Conservation (phyloP, 2,329 filamentous ascomycete species). For the Elsinoe batatas region DNA sequence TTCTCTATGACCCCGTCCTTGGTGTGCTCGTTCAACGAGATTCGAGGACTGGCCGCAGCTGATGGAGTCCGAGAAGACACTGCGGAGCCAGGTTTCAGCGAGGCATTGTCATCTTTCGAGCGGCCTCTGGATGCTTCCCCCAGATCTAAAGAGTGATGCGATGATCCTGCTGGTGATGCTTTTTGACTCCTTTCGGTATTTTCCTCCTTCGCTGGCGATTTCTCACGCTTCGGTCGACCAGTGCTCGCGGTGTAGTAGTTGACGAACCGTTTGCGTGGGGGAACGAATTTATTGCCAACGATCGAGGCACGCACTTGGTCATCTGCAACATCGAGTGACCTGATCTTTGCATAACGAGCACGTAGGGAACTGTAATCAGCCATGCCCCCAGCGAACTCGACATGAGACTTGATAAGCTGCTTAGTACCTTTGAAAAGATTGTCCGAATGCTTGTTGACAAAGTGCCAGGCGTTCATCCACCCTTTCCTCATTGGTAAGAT, state of each 20-base stretch:
- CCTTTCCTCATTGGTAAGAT: constrained; percentile 59
- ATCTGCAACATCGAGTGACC: constrained; percentile 61
- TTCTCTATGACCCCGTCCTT: constrained; percentile 28
- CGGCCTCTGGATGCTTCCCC: neutral
- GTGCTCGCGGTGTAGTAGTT: constrained; percentile 89
- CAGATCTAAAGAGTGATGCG: neutral
- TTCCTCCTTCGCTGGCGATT: constrained; percentile 33
- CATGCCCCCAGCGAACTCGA: constrained; percentile 74
- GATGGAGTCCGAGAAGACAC: constrained; percentile 13
- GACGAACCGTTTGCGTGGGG: constrained; percentile 60
- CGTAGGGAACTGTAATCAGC: constrained; percentile 65
- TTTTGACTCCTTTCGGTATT: neutral
- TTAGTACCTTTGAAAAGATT: constrained; percentile 60
- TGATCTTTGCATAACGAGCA: constrained; percentile 57
- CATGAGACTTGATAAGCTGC: constrained; percentile 64
- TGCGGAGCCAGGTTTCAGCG: neutral
- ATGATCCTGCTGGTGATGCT: neutral
- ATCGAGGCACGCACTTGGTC: constrained; percentile 34
- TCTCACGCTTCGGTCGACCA: constrained; percentile 50
- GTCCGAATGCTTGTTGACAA: constrained; percentile 71
- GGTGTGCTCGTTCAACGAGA: constrained; percentile 39
- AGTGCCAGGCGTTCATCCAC: constrained; percentile 59
- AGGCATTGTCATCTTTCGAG: neutral
- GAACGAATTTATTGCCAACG: constrained; percentile 20
- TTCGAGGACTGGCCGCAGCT: constrained; percentile 29